phyloP scores from a whole-genome alignment of 495 filamentous ascomycete species.

The Penicillium pancosmium region DNA sequence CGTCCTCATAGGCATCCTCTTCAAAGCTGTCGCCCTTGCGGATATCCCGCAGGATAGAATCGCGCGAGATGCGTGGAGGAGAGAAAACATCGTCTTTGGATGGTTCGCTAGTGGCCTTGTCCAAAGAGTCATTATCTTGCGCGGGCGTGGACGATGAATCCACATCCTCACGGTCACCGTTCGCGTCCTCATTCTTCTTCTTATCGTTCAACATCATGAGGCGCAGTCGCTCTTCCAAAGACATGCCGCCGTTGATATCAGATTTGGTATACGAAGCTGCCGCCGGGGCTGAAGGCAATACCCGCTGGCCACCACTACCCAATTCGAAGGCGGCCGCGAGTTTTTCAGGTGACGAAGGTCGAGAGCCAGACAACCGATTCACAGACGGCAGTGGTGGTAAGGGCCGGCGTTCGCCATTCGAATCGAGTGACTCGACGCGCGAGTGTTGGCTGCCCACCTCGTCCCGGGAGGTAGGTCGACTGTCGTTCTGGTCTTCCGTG shows the following conservation, averaged over 20 bases:
- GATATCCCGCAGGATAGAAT: conserved; percentile 88
- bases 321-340: conserved; percentile 67
- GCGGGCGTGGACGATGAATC: conserved; percentile 5
- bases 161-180: conserved; percentile 9
- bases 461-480: conserved; percentile 43
- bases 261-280: conserved; percentile 66
- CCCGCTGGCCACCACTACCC: conserved; percentile 59
- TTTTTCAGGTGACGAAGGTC: conserved; percentile 48
- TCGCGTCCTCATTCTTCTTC: conserved; percentile 54
- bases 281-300: conserved; percentile 65
- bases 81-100: conserved; percentile 30
- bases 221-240: conserved; percentile 77
- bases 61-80: conserved; percentile 82
- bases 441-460: conserved; percentile 35
- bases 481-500: conserved; percentile 61
- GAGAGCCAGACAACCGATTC: conserved; percentile 35
- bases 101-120: neutral
- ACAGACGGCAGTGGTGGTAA: conserved; percentile 72
- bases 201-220: conserved; percentile 76
- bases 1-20: conserved; percentile 63
- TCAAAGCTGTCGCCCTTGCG: conserved; percentile 65
- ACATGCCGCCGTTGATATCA: conserved; percentile 72
- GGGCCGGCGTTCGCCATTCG: conserved; percentile 72
- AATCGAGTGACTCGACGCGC: conserved; percentile 67
- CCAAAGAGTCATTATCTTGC: neutral